Conservation (phyloP, 495 filamentous ascomycete species). For the Xylaria grammica region DNA sequence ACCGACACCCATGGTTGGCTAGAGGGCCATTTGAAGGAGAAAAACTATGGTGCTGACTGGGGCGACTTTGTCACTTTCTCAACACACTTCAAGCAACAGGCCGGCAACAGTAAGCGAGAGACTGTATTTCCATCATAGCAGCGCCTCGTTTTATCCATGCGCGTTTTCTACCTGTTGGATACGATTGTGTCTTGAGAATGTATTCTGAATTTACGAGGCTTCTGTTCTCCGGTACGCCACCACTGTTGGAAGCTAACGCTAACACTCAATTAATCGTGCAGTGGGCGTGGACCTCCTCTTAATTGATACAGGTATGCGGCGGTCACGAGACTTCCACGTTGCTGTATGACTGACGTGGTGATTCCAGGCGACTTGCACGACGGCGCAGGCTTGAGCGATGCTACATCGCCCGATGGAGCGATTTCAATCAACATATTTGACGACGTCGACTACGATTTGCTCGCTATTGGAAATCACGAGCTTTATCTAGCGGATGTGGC, state of each 20-base stretch:
- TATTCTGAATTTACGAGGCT: no score
- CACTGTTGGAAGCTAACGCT: neutral
- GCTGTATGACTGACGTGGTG: neutral
- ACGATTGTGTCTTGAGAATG: neutral
- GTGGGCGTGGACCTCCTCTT: conserved; percentile 73
- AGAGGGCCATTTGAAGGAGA: conserved; percentile 79
- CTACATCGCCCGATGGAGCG: conserved; percentile 74
- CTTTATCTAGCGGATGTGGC: conserved; percentile 65
- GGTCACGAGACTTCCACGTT: no score
- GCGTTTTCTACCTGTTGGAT: neutral
- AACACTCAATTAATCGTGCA: conserved; percentile 21
- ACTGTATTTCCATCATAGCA: neutral
- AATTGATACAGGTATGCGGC: conserved; percentile 70
- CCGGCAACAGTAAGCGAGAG: conserved; percentile 51
- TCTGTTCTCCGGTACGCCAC: neutral
- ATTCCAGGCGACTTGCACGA: conserved; percentile 63
- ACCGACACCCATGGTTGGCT: conserved; percentile 82
- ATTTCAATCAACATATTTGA: conserved; percentile 74
- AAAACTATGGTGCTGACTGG: conserved; percentile 81
- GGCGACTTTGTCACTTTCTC: conserved; percentile 87
- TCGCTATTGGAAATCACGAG: conserved; percentile 75
- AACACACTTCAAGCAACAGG: conserved; percentile 69
- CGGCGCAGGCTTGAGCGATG: conserved; percentile 79
- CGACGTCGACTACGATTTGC: conserved; percentile 56
- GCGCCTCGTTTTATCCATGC: neutral